Conservation (phyloP, 768 basidiomycete genomes). For the Pilatotrama ljubarskyi region DNA sequence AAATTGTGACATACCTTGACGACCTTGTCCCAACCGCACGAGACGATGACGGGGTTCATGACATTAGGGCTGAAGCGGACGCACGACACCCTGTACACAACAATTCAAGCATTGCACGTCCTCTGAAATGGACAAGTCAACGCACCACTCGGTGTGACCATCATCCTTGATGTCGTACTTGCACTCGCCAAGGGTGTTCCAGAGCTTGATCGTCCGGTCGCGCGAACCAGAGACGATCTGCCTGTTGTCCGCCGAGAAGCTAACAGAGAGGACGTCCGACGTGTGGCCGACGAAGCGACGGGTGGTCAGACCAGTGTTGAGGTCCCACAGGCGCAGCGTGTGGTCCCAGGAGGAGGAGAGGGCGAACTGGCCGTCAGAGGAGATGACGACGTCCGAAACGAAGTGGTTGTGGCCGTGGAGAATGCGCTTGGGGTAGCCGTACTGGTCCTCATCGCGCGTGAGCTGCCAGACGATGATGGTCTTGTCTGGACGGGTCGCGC, state of each 20-base stretch:
- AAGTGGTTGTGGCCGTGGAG: constrained; percentile 99
- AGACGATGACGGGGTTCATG: constrained; percentile 96
- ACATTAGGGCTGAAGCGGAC: constrained; percentile 99
- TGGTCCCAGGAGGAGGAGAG: constrained; percentile 99
- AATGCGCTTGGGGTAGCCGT: constrained; percentile 96
- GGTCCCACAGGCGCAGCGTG: constrained; percentile 98
- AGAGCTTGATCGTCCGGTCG: constrained; percentile 97
- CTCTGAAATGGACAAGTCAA: not conserved
- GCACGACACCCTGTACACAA: constrained; percentile 85
- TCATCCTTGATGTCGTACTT: constrained; percentile 99
- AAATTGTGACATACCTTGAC: constrained; percentile 77
- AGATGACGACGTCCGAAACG: constrained; percentile 97
- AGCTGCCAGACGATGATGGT: constrained; percentile 99
- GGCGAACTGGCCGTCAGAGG: constrained; percentile 98
- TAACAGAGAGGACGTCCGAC: constrained; percentile 97
- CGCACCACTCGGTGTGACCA: constrained; percentile 91
- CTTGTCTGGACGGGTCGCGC: constrained; percentile 68
- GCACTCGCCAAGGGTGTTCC: constrained; percentile 99
- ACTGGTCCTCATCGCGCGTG: constrained; percentile 87
- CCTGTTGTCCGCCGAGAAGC: constrained; percentile 99
- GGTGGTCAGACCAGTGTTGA: constrained; percentile 95
- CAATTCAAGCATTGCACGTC: not conserved
- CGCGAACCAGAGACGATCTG: constrained; percentile 99
- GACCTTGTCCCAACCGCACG: constrained; percentile 99
- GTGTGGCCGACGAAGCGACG: constrained; percentile 98